These are phyloP conservation scores for Lactifluus hygrophoroides DNA, from an alignment of 768 basidiomycete species.

Conservation along the genomic window DNA sequence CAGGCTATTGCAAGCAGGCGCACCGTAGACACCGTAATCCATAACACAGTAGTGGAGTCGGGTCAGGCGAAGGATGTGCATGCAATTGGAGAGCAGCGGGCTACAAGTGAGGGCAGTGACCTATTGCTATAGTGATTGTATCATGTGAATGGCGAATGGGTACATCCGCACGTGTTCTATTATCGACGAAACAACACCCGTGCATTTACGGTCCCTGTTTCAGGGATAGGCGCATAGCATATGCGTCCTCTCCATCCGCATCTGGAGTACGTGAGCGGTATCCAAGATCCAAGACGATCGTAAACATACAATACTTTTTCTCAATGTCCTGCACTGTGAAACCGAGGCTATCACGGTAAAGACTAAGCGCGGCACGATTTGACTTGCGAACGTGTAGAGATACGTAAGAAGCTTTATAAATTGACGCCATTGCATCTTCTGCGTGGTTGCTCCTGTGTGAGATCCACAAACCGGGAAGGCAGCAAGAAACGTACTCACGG, in stretches of 20 bases:
- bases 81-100: background rate
- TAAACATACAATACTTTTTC: constrained; percentile 77
- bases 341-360: constrained; percentile 85
- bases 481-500: constrained; percentile 44
- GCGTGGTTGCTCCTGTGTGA: background rate
- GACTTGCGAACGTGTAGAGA: constrained; percentile 90
- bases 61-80: background rate
- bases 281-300: constrained; percentile 22
- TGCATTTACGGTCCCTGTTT: constrained; percentile 25
- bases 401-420: constrained; percentile 80
- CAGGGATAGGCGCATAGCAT: constrained; percentile 75
- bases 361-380: constrained; percentile 83
- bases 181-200: background rate
- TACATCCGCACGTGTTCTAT: background rate
- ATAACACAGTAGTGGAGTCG: background rate
- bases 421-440: constrained; percentile 88
- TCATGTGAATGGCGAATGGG: background rate
- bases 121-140: constrained; percentile 2
- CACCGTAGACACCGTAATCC: constrained; percentile 23
- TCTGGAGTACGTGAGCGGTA: constrained; percentile 37
- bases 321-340: constrained; percentile 84
- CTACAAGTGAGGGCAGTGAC: background rate
- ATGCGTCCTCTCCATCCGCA: constrained; percentile 92
- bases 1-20: constrained; percentile 39
- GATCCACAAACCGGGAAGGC: background rate